Conservation (phyloP, 2,329 filamentous ascomycete species). For the Dactylella cylindrospora region DNA sequence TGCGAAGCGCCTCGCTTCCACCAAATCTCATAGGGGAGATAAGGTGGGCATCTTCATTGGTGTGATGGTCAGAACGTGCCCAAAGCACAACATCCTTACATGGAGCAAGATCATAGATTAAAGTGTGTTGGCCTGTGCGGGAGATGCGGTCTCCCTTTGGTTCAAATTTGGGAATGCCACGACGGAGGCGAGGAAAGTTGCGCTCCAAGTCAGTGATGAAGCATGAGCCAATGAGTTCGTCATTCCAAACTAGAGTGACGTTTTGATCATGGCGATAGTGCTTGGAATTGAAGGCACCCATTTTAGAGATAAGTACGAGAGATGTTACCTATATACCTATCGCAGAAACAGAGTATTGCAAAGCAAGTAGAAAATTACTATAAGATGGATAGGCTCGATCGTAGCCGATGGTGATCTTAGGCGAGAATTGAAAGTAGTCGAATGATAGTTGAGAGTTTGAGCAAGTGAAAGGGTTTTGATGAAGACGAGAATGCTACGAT, state of each 20-base stretch:
- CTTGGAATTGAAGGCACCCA: conserved; percentile 32
- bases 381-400: too few species aligned
- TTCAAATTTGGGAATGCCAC: conserved; percentile 30
- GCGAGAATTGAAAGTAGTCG: background rate
- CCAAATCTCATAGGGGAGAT: conserved; percentile 30
- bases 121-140: conserved; percentile 16
- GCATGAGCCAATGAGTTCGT: conserved; percentile 32
- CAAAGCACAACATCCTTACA: conserved; percentile 26
- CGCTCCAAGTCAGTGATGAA: conserved; percentile 24
- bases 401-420: background rate
- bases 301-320: background rate
- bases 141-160: conserved; percentile 30
- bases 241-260: conserved; percentile 36
- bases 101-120: conserved; percentile 35
- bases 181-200: conserved; percentile 34
- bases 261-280: conserved; percentile 13
- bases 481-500: background rate
- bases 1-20: conserved; percentile 26
- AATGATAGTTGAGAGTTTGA: conserved; percentile 2
- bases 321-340: too few species aligned
- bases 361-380: too few species aligned
- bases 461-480: background rate
- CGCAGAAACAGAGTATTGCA: too few species aligned
- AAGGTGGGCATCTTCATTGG: conserved; percentile 13
- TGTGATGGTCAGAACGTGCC: conserved; percentile 18